Evolutionary conservation across 2,329 filamentous ascomycete species (phyloP).

Genomic region (Knoxdaviesia proteae): DNA sequence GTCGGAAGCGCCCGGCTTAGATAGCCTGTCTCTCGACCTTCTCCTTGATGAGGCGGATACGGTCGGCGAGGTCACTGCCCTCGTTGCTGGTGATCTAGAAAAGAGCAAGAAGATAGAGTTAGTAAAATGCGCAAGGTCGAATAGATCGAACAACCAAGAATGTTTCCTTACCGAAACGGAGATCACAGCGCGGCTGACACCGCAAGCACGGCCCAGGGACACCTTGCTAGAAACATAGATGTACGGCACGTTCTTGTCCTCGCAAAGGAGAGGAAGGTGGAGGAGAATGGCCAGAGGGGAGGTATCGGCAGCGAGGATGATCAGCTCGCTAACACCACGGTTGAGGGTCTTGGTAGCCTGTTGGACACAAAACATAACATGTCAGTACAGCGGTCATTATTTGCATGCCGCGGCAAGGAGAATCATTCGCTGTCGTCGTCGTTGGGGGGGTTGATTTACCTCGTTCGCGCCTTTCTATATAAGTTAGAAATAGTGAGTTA

Average conservation of each 20-base stretch:
- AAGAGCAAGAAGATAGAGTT: not conserved
- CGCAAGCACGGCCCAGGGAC: conserved; percentile 71
- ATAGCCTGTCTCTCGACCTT: conserved; percentile 94
- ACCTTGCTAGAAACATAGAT: conserved; percentile 61
- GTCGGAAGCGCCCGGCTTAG: conserved; percentile 22
- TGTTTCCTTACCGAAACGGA: conserved; percentile 30
- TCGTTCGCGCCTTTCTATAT: conserved; percentile 61
- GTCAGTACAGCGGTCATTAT: not conserved
- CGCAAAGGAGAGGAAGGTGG: conserved; percentile 71
- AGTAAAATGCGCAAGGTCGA: not conserved
- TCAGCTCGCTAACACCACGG: conserved; percentile 74
- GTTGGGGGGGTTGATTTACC: conserved; percentile 13
- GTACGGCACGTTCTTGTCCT: conserved; percentile 51
- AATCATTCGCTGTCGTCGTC: not conserved
- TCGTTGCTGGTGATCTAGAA: conserved; percentile 68
- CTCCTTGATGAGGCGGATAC: conserved; percentile 78
- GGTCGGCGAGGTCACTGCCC: conserved; percentile 64
- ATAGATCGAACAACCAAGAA: not conserved
- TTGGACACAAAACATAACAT: not conserved
- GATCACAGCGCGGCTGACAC: conserved; percentile 76
- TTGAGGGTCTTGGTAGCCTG: conserved; percentile 67
- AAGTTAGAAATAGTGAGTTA: not conserved
- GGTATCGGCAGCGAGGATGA: conserved; percentile 78
- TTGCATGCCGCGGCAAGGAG: conserved; percentile 2
- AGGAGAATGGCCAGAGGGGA: conserved; percentile 71